Conservation (phyloP, 1,139 yeast species). For the Hyphopichia wangnamkhiaoensis region DNA sequence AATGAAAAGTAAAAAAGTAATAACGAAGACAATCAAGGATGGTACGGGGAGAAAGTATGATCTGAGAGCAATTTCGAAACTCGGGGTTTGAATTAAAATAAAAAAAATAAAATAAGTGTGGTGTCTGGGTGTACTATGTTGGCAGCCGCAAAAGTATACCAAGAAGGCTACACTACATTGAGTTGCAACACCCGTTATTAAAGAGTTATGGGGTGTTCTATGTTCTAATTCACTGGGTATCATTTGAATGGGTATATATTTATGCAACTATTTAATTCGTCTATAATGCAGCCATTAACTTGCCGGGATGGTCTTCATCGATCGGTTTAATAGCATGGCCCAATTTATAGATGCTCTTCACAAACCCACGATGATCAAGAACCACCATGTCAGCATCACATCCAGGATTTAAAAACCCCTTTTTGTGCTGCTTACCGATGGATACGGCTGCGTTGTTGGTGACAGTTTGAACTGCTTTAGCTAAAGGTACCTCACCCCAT, state of each 20-base stretch:
- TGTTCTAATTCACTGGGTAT: too few relatives aligned
- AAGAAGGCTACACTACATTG: too few relatives aligned
- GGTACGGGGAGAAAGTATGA: too few relatives aligned
- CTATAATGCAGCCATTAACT: slow-evolving; percentile 21
- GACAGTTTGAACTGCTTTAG: slow-evolving; percentile 57
- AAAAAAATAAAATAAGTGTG: neutral
- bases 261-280: neutral
- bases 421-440: slow-evolving; percentile 42
- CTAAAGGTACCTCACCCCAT: slow-evolving; percentile 54
- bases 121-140: neutral
- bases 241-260: too few relatives aligned
- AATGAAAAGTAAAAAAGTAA: neutral
- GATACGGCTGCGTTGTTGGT: slow-evolving; percentile 60
- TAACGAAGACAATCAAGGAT: too few relatives aligned
- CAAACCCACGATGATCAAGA: slow-evolving; percentile 45
- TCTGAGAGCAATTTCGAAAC: slow-evolving; percentile 3
- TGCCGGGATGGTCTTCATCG: slow-evolving; percentile 21
- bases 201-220: too few relatives aligned
- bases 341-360: slow-evolving; percentile 53
- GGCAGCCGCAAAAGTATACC: slow-evolving; percentile 10
- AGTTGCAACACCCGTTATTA: too few relatives aligned
- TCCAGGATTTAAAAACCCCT: slow-evolving; percentile 55
- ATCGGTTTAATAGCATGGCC: slow-evolving; percentile 28
- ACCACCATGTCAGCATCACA: slow-evolving; percentile 64
- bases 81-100: slow-evolving; percentile 8